Evolutionary conservation across 2,329 filamentous ascomycete genomes (phyloP).

Genomic region (Sporothrix humicola): DNA sequence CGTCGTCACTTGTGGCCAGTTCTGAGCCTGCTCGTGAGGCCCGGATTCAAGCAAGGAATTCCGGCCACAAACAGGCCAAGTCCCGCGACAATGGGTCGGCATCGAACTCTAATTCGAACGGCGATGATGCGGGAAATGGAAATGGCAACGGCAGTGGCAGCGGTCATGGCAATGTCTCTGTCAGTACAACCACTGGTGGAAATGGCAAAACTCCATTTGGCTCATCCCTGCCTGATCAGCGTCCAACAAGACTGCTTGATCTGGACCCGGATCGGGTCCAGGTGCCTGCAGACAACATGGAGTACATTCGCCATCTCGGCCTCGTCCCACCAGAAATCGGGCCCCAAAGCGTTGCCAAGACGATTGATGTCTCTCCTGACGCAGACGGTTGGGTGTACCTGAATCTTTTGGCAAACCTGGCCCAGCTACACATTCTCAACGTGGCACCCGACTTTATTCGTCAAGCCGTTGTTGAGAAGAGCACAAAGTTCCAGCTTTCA

Average conservation of each 20-base stretch:
- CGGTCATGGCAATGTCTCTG: conserved; percentile 31
- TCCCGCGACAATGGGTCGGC: conserved; percentile 53
- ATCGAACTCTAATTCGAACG: conserved; percentile 57
- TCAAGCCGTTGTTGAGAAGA: conserved; percentile 71
- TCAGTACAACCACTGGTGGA: conserved; percentile 37
- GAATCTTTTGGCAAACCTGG: conserved; percentile 79
- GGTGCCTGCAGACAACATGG: conserved; percentile 75
- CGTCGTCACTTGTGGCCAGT: not conserved
- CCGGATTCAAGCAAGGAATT: conserved; percentile 50
- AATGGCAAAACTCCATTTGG: conserved; percentile 48
- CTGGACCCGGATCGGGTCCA: conserved; percentile 80
- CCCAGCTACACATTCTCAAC: conserved; percentile 83
- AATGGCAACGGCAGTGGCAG: conserved; percentile 25
- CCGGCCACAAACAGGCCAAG: conserved; percentile 47
- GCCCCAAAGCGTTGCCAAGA: conserved; percentile 48
- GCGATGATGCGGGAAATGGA: conserved; percentile 45
- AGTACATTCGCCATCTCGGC: conserved; percentile 77
- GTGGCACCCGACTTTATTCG: conserved; percentile 80
- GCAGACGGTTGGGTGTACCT: conserved; percentile 81
- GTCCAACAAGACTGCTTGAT: conserved; percentile 77
- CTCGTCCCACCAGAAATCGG: conserved; percentile 64
- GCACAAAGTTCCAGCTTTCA: conserved; percentile 77
- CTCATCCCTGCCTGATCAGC: conserved; percentile 64
- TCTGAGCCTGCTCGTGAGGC: conserved; percentile 52
- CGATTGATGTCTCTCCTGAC: conserved; percentile 61